phyloP scores from a whole-genome alignment of 345 rosid genomes.

The Xanthoceras sorbifolium region DNA sequence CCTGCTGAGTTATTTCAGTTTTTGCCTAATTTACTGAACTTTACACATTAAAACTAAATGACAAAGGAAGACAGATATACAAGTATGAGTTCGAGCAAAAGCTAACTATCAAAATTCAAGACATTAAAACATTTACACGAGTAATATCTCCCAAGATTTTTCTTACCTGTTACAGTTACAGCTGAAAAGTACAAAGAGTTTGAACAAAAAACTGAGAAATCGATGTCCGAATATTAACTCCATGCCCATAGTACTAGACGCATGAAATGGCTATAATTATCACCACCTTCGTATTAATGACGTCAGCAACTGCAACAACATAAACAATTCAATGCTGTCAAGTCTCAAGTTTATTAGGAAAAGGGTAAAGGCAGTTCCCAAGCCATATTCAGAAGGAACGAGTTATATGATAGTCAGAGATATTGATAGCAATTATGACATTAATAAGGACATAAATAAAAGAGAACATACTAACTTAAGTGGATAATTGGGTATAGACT shows the following conservation, averaged over 20 bases:
- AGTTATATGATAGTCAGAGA: not conserved
- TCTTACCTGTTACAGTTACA: not conserved
- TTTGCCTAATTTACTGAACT: not conserved
- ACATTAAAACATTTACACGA: not conserved
- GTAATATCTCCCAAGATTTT: not conserved
- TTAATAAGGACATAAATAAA: not conserved
- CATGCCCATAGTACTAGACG: not conserved
- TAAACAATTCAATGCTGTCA: slow-evolving; percentile 22
- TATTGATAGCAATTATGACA: not conserved
- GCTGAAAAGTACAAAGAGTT: not conserved
- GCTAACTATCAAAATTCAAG: not conserved
- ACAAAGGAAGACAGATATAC: not conserved
- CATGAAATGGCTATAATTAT: not conserved
- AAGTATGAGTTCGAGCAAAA: not conserved
- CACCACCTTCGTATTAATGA: slow-evolving; percentile 87
- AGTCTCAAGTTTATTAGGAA: not conserved
- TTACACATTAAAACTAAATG: not conserved
- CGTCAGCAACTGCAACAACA: slow-evolving; percentile 71
- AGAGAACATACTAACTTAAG: not conserved
- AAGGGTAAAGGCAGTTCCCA: not conserved
- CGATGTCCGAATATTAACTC: not conserved
- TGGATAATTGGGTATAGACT: not conserved
- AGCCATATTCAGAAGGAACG: not conserved
- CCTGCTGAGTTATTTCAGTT: not conserved
- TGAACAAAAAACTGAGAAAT: not conserved